phyloP scores from a whole-genome alignment of 371 early-diverging fungal genomes.

The Massospora cicadina region DNA sequence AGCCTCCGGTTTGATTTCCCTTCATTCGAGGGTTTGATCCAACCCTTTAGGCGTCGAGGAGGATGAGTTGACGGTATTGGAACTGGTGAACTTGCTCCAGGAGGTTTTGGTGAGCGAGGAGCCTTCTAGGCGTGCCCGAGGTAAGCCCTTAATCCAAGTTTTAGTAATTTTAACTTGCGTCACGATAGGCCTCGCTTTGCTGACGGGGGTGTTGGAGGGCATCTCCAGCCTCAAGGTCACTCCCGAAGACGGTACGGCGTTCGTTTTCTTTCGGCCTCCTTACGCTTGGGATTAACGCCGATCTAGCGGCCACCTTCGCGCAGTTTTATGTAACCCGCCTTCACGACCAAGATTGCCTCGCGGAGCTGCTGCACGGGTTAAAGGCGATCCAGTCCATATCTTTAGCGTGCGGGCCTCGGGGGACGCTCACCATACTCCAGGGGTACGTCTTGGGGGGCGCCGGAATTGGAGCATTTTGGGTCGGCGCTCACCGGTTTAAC shows the following conservation, averaged over 20 bases:
- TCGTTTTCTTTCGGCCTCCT: neutral
- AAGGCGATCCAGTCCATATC: conserved; percentile 3
- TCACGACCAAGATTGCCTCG: conserved; percentile 11
- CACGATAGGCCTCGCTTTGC: conserved; percentile 10
- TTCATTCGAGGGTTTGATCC: too few relatives aligned
- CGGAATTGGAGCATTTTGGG: neutral
- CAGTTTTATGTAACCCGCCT: neutral
- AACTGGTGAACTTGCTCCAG: too few relatives aligned
- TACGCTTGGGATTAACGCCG: neutral
- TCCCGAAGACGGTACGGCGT: conserved; percentile 11
- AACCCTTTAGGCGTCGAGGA: too few relatives aligned
- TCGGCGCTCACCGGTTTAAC: too few relatives aligned
- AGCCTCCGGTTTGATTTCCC: too few relatives aligned
- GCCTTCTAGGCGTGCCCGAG: conserved; percentile 66
- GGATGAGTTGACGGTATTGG: too few relatives aligned
- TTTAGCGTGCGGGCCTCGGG: neutral
- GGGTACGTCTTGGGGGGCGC: neutral
- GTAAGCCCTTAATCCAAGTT: conserved; percentile 23
- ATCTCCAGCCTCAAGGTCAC: conserved; percentile 11
- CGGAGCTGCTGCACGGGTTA: neutral
- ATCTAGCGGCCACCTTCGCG: neutral
- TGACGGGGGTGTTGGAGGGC: conserved; percentile 8
- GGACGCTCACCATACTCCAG: neutral
- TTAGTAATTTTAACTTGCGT: conserved; percentile 4
- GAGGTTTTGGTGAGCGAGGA: conserved; percentile 64